phyloP scores from a whole-genome alignment of 2,329 filamentous ascomycete genomes.

The Geosmithia flava region DNA sequence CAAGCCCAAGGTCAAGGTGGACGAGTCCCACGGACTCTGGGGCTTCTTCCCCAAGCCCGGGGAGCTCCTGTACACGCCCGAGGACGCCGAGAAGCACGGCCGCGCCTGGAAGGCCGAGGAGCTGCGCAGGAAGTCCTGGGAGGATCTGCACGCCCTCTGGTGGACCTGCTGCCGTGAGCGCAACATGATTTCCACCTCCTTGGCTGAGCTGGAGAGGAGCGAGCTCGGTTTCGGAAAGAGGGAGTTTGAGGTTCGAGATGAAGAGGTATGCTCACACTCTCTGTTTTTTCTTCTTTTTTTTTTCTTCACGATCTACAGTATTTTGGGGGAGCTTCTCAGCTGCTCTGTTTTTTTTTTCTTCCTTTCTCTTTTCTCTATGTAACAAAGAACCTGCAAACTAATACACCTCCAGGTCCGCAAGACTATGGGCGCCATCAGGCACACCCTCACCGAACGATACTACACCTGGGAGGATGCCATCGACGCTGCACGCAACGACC shows the following conservation, averaged over 20 bases:
- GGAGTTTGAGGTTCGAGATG: slow-evolving; percentile 52
- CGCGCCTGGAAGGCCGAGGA: slow-evolving; percentile 78
- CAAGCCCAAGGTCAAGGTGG: slow-evolving; percentile 44
- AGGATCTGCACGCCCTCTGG: slow-evolving; percentile 85
- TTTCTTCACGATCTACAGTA: too few relatives aligned
- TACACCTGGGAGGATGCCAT: slow-evolving; percentile 77
- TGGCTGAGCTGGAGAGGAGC: slow-evolving; percentile 53
- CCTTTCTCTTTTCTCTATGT: too few relatives aligned
- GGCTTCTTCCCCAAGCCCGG: slow-evolving; percentile 71
- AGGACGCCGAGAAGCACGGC: slow-evolving; percentile 60
- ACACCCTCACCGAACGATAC: slow-evolving; percentile 74
- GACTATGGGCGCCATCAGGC: slow-evolving; percentile 76
- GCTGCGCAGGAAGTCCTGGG: slow-evolving; percentile 80
- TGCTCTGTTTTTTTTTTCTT: slow-evolving; percentile 6
- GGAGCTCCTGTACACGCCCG: slow-evolving; percentile 57
- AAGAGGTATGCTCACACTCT: slow-evolving; percentile 25
- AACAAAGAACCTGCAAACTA: too few relatives aligned
- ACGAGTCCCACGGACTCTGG: slow-evolving; percentile 79
- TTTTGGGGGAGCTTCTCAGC: too few relatives aligned
- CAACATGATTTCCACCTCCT: slow-evolving; percentile 76
- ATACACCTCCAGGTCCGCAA: slow-evolving; percentile 44
- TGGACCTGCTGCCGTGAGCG: slow-evolving; percentile 88
- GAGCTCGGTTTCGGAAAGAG: slow-evolving; percentile 61
- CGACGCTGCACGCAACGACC: slow-evolving; percentile 51
- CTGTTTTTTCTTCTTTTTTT: too few relatives aligned